These are phyloP conservation scores for Trypanosoma cruzi DNA, from an alignment of 208 protist species.

Conservation along the genomic window DNA sequence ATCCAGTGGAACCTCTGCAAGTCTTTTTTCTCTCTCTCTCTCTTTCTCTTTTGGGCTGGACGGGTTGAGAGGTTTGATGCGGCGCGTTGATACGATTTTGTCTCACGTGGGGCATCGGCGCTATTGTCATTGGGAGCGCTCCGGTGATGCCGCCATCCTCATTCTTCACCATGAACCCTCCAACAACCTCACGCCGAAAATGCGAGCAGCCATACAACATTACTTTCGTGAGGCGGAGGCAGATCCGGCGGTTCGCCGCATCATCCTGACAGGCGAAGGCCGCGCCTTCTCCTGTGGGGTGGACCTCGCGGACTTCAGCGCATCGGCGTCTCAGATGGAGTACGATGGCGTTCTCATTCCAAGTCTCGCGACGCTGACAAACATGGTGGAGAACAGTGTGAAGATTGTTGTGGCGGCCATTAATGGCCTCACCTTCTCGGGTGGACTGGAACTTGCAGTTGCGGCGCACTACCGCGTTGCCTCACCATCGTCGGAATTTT, in stretches of 20 bases:
- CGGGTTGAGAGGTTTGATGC: constrained; percentile 13
- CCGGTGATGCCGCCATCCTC: constrained; percentile 40
- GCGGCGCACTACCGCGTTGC: constrained; percentile 71
- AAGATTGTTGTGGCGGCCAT: constrained; percentile 82
- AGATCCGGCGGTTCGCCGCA: constrained; percentile 34
- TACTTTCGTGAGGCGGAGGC: constrained; percentile 38
- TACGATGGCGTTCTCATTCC: constrained; percentile 29
- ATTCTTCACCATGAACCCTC: constrained; percentile 45
- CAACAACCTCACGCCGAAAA: constrained; percentile 40
- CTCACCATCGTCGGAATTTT: constrained; percentile 33
- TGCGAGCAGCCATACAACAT: constrained; percentile 52
- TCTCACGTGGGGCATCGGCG: constrained; percentile 47
- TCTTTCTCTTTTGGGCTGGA: background rate
- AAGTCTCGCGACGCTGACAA: constrained; percentile 49
- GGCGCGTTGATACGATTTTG: constrained; percentile 28
- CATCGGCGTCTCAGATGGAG: constrained; percentile 21
- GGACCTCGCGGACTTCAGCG: constrained; percentile 56
- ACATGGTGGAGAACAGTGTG: constrained; percentile 40
- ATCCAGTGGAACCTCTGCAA: background rate
- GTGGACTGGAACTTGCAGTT: constrained; percentile 78
- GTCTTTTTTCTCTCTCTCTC: background rate
- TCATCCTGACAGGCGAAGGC: constrained; percentile 43
- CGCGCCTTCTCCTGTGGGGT: constrained; percentile 75
- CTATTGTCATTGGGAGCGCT: constrained; percentile 59
- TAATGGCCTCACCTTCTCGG: constrained; percentile 66